These are phyloP conservation scores for Lecanicillium sp. DNA, from an alignment of 2,329 filamentous ascomycete genomes.

Conservation along the genomic window DNA sequence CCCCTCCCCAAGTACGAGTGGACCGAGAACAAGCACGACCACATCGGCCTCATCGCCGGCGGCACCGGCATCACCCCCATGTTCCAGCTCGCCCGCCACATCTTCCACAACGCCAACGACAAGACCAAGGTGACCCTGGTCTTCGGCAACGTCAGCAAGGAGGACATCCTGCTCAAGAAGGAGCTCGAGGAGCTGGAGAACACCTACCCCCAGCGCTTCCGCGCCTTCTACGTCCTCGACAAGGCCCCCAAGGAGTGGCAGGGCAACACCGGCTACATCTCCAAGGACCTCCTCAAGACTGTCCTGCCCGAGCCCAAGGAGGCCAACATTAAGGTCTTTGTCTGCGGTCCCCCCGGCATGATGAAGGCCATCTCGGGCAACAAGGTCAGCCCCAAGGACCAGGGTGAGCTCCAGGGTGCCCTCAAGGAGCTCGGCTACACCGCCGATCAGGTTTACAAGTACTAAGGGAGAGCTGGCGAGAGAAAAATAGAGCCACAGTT, in stretches of 20 bases:
- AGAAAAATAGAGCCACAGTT: constrained; percentile 1
- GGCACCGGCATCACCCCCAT: constrained; percentile 97
- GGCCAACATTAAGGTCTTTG: constrained; percentile 92
- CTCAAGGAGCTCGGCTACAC: constrained; percentile 73
- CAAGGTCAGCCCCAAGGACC: constrained; percentile 90
- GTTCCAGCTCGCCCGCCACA: constrained; percentile 87
- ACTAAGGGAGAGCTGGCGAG: constrained; percentile 40
- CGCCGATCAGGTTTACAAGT: constrained; percentile 87
- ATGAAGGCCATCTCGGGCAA: constrained; percentile 87
- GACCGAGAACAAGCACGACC: constrained; percentile 85
- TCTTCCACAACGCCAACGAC: constrained; percentile 94
- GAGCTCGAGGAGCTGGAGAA: constrained; percentile 87
- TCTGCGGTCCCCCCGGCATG: constrained; percentile 86
- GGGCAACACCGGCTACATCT: constrained; percentile 74
- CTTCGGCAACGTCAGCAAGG: constrained; percentile 82
- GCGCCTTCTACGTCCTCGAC: constrained; percentile 89
- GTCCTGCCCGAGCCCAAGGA: constrained; percentile 88
- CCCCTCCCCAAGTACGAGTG: constrained; percentile 92
- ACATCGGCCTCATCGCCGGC: constrained; percentile 83
- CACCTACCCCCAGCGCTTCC: constrained; percentile 90
- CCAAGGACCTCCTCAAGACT: constrained; percentile 88
- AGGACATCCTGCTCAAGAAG: constrained; percentile 85
- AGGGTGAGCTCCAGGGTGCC: constrained; percentile 79
- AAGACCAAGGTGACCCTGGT: constrained; percentile 97
- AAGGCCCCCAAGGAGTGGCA: constrained; percentile 73